Conservation (phyloP, 176 grass and related monocot species). For the Cymbopogon citratus region DNA sequence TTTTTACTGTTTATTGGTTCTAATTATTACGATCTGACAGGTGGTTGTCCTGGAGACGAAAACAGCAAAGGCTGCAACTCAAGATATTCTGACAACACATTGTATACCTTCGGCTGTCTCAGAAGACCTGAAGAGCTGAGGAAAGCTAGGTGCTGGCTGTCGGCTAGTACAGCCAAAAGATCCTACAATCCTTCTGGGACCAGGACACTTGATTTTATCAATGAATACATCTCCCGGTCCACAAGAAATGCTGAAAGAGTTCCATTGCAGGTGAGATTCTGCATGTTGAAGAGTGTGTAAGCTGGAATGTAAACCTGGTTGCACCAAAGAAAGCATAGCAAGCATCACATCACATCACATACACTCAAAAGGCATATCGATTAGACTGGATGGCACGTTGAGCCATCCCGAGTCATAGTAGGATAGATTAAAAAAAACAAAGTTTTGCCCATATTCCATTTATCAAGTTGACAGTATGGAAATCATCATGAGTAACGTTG, state of each 20-base stretch:
- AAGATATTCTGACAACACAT: conserved; percentile 79
- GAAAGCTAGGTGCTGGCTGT: neutral
- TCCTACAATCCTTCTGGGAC: neutral
- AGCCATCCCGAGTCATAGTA: neutral
- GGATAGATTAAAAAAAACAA: conserved; percentile 15
- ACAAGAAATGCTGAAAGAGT: neutral
- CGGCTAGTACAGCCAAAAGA: neutral
- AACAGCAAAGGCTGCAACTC: conserved; percentile 79
- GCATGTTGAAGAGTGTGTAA: neutral
- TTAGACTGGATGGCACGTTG: neutral
- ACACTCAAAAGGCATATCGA: neutral
- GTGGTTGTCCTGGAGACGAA: conserved; percentile 82
- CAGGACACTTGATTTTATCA: neutral
- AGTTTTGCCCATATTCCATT: conserved; percentile 30
- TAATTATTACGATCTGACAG: conserved; percentile 35
- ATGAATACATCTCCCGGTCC: neutral
- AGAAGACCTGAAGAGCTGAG: conserved; percentile 77
- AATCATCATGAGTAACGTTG: neutral
- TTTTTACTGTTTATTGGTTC: neutral
- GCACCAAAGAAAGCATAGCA: conserved; percentile 5
- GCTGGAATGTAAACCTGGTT: neutral
- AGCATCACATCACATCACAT: neutral
- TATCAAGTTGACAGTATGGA: neutral
- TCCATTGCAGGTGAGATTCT: neutral
- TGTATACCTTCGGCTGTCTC: conserved; percentile 94